Percentiles rank a stretch among this genome's conserved stretches.
Evolutionary conservation across 2,329 filamentous ascomycete genomes (phyloP).

Genomic region (Chrysoporthe puriensis): DNA sequence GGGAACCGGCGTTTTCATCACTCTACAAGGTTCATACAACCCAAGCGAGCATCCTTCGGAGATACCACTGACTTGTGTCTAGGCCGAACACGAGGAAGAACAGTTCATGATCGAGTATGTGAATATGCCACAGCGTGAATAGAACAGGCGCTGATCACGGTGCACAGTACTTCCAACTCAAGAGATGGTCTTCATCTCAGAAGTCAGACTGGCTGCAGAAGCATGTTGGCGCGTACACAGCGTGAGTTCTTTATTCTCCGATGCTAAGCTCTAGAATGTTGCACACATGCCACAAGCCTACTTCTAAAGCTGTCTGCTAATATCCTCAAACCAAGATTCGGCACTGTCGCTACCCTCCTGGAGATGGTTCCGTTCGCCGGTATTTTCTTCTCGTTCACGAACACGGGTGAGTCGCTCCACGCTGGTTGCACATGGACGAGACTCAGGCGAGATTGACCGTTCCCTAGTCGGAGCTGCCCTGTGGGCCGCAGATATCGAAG

Average conservation of each 20-base stretch:
- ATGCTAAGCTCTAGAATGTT: too few species aligned
- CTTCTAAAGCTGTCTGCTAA: slow-evolving; percentile 3
- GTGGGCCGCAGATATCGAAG: slow-evolving; percentile 89
- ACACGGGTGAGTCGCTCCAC: slow-evolving; percentile 61
- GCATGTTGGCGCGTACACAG: slow-evolving; percentile 77
- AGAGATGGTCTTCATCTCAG: slow-evolving; percentile 73
- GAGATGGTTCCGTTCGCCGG: slow-evolving; percentile 85
- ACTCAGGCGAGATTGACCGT: slow-evolving; percentile 2
- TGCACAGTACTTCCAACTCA: slow-evolving; percentile 85
- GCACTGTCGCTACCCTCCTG: slow-evolving; percentile 73
- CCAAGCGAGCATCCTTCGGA: too few species aligned
- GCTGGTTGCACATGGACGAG: background rate
- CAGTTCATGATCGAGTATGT: slow-evolving; percentile 59
- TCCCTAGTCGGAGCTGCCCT: slow-evolving; percentile 78
- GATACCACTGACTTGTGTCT: background rate
- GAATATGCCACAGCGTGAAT: slow-evolving; percentile 16
- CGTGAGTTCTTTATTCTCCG: slow-evolving; percentile 58
- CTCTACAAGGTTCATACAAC: slow-evolving; percentile 65
- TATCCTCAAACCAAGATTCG: slow-evolving; percentile 64
- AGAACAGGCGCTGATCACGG: slow-evolving; percentile 54
- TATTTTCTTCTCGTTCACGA: slow-evolving; percentile 87
- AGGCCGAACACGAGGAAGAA: slow-evolving; percentile 53
- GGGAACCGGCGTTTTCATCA: slow-evolving; percentile 79
- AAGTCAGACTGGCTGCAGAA: slow-evolving; percentile 70
- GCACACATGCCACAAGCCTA: background rate